phyloP scores from a whole-genome alignment of 2,329 filamentous ascomycete genomes.

The Fusarium sp. region DNA sequence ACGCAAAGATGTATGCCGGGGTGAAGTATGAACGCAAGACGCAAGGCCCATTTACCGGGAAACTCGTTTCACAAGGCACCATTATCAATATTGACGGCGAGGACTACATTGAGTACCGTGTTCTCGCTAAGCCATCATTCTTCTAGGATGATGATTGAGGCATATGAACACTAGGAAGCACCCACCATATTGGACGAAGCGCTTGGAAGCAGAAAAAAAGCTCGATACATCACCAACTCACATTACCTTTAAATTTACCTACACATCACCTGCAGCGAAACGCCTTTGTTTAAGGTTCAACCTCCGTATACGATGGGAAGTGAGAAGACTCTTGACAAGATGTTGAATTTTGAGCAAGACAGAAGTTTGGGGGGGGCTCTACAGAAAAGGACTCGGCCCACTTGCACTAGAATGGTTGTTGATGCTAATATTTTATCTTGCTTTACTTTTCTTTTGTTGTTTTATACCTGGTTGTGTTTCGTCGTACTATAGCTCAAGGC shows the following conservation, averaged over 20 bases:
- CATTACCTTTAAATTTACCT: not conserved
- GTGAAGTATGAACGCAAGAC: conserved; percentile 70
- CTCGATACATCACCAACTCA: not conserved
- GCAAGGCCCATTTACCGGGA: conserved; percentile 67
- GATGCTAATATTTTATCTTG: not conserved
- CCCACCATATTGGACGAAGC: not conserved
- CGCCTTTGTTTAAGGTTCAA: not conserved
- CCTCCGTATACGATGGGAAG: conserved; percentile 21
- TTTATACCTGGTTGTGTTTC: conserved; percentile 6
- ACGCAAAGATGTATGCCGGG: conserved; percentile 65
- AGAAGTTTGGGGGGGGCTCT: conserved; percentile 5
- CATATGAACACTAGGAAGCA: not conserved
- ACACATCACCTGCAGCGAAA: not conserved
- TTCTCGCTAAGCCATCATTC: conserved; percentile 69
- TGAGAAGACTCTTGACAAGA: conserved; percentile 8
- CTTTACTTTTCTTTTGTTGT: conserved; percentile 14
- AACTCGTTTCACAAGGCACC: conserved; percentile 68
- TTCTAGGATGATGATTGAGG: conserved; percentile 49
- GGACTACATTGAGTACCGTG: conserved; percentile 72
- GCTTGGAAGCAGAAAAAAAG: not conserved
- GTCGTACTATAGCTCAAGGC: conserved; percentile 13
- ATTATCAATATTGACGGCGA: conserved; percentile 72
- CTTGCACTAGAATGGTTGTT: conserved; percentile 30
- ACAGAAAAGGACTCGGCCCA: conserved; percentile 9
- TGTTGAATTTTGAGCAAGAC: conserved; percentile 9